These are phyloP conservation scores for Penicillium paxilli DNA, from an alignment of 495 filamentous ascomycete species.

Conservation along the genomic window DNA sequence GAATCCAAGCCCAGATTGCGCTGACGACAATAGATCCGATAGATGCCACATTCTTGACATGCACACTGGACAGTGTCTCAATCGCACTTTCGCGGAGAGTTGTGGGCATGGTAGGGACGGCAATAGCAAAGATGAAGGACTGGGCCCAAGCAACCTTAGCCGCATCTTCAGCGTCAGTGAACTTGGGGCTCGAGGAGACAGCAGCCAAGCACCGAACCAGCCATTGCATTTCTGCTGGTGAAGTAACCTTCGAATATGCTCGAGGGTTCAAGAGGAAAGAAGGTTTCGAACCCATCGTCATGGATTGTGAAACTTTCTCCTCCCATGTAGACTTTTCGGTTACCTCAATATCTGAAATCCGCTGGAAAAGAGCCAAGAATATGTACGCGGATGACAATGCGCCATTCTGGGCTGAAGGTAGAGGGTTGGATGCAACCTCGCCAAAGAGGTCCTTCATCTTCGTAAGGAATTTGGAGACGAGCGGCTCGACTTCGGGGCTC, in stretches of 20 bases:
- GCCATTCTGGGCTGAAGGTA: slow-evolving; percentile 73
- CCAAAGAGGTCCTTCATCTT: slow-evolving; percentile 72
- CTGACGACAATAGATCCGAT: slow-evolving; percentile 62
- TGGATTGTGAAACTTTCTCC: slow-evolving; percentile 58
- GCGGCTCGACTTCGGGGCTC: slow-evolving; percentile 42
- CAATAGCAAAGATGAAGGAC: slow-evolving; percentile 76
- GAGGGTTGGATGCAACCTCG: slow-evolving; percentile 74
- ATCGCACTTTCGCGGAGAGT: slow-evolving; percentile 59
- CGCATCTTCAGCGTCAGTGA: slow-evolving; percentile 30
- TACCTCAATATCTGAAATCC: slow-evolving; percentile 29
- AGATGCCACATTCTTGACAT: slow-evolving; percentile 50
- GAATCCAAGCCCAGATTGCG: slow-evolving; percentile 83
- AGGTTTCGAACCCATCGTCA: slow-evolving; percentile 68
- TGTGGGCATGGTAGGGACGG: slow-evolving; percentile 55
- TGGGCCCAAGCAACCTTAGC: slow-evolving; percentile 69
- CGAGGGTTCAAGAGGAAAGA: slow-evolving; percentile 83
- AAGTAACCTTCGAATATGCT: slow-evolving; percentile 74
- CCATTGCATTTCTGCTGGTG: slow-evolving; percentile 76
- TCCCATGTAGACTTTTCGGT: slow-evolving; percentile 40
- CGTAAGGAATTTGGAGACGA: slow-evolving; percentile 52
- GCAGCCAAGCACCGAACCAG: slow-evolving; percentile 66
- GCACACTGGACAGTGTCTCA: slow-evolving; percentile 56
- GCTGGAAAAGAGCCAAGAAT: slow-evolving; percentile 58
- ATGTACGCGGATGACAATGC: slow-evolving; percentile 73
- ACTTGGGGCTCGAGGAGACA: slow-evolving; percentile 47